phyloP scores from a whole-genome alignment of 345 rosid genomes.

The Salix purpurea region DNA sequence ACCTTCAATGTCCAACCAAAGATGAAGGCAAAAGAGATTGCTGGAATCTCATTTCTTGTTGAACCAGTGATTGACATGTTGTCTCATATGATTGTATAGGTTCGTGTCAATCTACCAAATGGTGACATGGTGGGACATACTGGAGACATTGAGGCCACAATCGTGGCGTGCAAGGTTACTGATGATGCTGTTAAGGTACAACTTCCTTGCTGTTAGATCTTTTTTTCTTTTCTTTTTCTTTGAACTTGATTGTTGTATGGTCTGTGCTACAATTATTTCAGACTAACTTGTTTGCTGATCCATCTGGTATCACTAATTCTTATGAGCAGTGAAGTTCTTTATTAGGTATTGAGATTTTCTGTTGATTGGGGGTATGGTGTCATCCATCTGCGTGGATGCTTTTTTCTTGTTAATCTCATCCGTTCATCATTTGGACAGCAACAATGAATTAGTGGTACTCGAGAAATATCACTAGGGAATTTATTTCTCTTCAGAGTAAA shows the following conservation, averaged over 20 bases:
- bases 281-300: not conserved
- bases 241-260: not conserved
- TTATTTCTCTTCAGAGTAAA: not conserved
- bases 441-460: not conserved
- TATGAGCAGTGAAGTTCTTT: not conserved
- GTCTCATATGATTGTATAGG: slow-evolving; percentile 34
- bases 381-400: not conserved
- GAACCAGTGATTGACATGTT: not conserved
- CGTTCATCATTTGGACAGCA: not conserved
- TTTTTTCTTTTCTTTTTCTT: not conserved
- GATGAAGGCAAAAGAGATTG: slow-evolving; percentile 92
- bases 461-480: not conserved
- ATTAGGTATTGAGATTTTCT: not conserved
- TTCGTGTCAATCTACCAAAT: slow-evolving; percentile 86
- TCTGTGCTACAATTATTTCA: not conserved
- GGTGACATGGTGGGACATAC: slow-evolving; percentile 99
- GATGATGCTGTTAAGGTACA: slow-evolving; percentile 85
- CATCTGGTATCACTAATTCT: not conserved
- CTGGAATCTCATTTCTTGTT: slow-evolving; percentile 20
- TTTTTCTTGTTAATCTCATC: not conserved
- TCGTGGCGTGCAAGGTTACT: slow-evolving; percentile 87
- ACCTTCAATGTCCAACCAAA: slow-evolving; percentile 87
- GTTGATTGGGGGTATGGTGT: not conserved
- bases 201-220: not conserved
- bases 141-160: slow-evolving; percentile 79